Conservation (phyloP, 192 early-diverging fungal species). For the Coemansia erecta region DNA sequence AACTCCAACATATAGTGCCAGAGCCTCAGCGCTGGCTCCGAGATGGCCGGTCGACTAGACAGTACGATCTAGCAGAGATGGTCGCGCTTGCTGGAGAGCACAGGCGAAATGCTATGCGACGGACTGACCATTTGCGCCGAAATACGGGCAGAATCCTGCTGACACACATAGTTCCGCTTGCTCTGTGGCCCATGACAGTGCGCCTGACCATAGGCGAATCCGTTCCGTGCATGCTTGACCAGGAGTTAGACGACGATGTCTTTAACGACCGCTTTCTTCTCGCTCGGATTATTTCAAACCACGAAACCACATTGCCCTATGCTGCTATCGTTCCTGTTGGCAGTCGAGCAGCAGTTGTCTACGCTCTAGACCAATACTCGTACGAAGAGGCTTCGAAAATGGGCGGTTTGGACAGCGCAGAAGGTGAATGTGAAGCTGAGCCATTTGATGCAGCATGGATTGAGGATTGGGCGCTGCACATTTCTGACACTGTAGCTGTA, state of each 20-base stretch:
- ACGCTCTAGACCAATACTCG: conserved; percentile 9
- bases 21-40: conserved; percentile 21
- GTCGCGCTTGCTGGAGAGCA: conserved; percentile 28
- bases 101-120: not conserved
- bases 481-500: conserved; percentile 7
- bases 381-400: conserved; percentile 4
- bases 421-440: not conserved
- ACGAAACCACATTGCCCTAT: not conserved
- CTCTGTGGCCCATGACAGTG: conserved; percentile 4
- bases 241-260: not conserved
- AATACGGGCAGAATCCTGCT: no score
- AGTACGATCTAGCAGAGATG: conserved; percentile 44
- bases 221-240: not conserved
- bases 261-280: not conserved
- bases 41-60: conserved; percentile 24
- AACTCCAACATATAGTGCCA: not conserved
- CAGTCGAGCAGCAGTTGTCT: conserved; percentile 10
- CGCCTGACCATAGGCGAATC: not conserved
- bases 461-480: conserved; percentile 26
- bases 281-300: not conserved
- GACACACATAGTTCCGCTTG: not conserved
- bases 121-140: no score
- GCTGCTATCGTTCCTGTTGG: conserved; percentile 16
- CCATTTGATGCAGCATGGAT: conserved; percentile 29
- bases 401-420: not conserved